Conservation (phyloP, 2,329 filamentous ascomycete species). For the Microsporum ferrugineum region DNA sequence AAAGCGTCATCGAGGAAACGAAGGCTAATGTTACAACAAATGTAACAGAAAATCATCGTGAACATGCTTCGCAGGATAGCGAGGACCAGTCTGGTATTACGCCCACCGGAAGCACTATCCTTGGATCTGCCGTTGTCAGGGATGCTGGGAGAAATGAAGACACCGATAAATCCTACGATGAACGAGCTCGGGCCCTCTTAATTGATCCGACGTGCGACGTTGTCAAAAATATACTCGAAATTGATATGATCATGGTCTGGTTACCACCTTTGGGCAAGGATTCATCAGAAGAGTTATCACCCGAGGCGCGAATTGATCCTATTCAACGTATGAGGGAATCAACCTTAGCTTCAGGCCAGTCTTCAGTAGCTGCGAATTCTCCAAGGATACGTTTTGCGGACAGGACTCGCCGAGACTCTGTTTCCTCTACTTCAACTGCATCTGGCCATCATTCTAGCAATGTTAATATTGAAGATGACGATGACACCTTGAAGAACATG, state of each 20-base stretch:
- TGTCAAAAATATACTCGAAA: slow-evolving; percentile 25
- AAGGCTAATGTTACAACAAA: neutral
- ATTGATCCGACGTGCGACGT: slow-evolving; percentile 15
- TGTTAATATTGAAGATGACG: neutral
- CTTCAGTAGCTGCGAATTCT: neutral
- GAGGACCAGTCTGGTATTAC: neutral
- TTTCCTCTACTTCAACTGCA: neutral
- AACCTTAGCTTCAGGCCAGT: slow-evolving; percentile 9
- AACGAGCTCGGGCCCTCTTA: neutral
- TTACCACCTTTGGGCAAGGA: slow-evolving; percentile 21
- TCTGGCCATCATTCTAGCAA: neutral
- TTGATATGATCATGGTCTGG: slow-evolving; percentile 29
- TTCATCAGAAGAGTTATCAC: neutral
- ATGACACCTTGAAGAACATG: neutral
- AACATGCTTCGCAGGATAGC: neutral
- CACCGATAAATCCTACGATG: neutral
- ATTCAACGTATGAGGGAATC: slow-evolving; percentile 7
- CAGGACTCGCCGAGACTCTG: neutral
- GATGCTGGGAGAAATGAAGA: neutral
- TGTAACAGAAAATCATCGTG: neutral
- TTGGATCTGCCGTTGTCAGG: neutral
- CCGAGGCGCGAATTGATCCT: neutral
- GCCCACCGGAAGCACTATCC: neutral
- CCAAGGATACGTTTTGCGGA: neutral
- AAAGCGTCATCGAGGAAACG: neutral